Percentiles rank a stretch among this genome's conserved stretches.
These are phyloP conservation scores for Davidsoniella australis DNA, from an alignment of 2,329 filamentous ascomycete species.

Conservation along the genomic window DNA sequence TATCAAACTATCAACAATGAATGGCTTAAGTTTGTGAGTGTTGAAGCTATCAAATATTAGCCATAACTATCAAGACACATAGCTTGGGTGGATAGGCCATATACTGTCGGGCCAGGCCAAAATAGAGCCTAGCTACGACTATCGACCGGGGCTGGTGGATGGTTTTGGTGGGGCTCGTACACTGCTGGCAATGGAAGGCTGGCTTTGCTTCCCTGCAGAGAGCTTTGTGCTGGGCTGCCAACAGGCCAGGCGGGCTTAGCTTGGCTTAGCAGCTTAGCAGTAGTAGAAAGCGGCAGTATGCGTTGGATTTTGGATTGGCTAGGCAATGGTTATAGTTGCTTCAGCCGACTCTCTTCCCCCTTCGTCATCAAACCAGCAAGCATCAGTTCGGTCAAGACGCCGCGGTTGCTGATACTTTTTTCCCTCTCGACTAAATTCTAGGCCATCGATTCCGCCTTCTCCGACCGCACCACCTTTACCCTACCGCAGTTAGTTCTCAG, in stretches of 20 bases:
- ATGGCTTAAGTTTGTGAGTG: no score
- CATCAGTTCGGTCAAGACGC: background rate
- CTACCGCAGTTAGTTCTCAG: slow-evolving; percentile 8
- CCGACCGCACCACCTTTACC: background rate
- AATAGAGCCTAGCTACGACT: background rate
- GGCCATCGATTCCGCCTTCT: background rate
- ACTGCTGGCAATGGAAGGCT: slow-evolving; percentile 5
- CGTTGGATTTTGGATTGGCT: slow-evolving; percentile 4
- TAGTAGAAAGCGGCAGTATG: slow-evolving; percentile 2
- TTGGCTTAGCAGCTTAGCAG: no score
- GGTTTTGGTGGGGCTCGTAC: slow-evolving; percentile 11
- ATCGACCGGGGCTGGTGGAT: background rate
- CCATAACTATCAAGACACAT: no score
- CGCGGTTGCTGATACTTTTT: background rate
- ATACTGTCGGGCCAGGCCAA: no score
- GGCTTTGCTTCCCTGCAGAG: slow-evolving; percentile 4
- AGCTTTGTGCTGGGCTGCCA: no score
- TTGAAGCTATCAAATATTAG: no score
- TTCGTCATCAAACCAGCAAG: slow-evolving; percentile 11
- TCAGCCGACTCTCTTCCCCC: slow-evolving; percentile 1
- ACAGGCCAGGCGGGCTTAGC: no score
- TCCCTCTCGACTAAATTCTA: background rate
- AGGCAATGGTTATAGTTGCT: no score
- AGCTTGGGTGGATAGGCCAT: no score
- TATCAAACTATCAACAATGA: no score